Percentiles rank a stretch among this genome's conserved stretches.
These are phyloP conservation scores for Mortierella sp. DNA, from an alignment of 371 early-diverging fungal genomes.

Conservation along the genomic window DNA sequence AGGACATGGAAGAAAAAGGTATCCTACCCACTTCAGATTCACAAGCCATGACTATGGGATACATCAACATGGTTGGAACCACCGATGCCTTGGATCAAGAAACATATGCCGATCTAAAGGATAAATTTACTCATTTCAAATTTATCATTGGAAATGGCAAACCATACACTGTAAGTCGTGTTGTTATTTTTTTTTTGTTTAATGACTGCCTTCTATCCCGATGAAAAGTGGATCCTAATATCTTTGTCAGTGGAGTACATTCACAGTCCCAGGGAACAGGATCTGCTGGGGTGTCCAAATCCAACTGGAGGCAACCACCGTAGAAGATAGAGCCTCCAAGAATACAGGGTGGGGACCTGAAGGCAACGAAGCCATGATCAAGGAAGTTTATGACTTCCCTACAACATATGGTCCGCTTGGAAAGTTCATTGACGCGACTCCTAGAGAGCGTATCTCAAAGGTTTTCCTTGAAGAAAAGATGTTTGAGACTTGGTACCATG, in stretches of 20 bases:
- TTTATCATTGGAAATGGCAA: slow-evolving; percentile 27
- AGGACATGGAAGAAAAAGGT: slow-evolving; percentile 5
- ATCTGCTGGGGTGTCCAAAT: slow-evolving; percentile 30
- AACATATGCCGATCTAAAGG: slow-evolving; percentile 23
- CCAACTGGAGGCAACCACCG: slow-evolving; percentile 4
- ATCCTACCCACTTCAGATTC: slow-evolving; percentile 9
- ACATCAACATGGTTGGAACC: slow-evolving; percentile 30
- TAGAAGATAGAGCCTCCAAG: slow-evolving; percentile 23
- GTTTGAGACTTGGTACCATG: slow-evolving; percentile 36
- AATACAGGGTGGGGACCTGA: slow-evolving; percentile 43
- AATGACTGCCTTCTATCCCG: not conserved
- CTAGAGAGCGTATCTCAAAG: slow-evolving; percentile 23
- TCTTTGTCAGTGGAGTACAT: slow-evolving; percentile 17
- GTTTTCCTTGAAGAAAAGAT: slow-evolving; percentile 45
- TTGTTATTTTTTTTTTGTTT: not conserved
- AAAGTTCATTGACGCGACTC: slow-evolving; percentile 32
- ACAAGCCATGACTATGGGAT: slow-evolving; percentile 17
- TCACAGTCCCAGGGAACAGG: slow-evolving; percentile 25
- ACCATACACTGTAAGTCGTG: slow-evolving; percentile 24
- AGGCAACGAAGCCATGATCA: slow-evolving; percentile 29
- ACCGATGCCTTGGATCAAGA: slow-evolving; percentile 22
- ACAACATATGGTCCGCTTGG: slow-evolving; percentile 29
- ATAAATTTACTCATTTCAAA: slow-evolving; percentile 18
- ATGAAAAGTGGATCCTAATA: not conserved
- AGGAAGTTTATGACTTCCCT: slow-evolving; percentile 22